Percentiles rank a stretch among this genome's conserved stretches.
Conservation (phyloP, 106 monocot genomes). For the Acorus calamus region DNA sequence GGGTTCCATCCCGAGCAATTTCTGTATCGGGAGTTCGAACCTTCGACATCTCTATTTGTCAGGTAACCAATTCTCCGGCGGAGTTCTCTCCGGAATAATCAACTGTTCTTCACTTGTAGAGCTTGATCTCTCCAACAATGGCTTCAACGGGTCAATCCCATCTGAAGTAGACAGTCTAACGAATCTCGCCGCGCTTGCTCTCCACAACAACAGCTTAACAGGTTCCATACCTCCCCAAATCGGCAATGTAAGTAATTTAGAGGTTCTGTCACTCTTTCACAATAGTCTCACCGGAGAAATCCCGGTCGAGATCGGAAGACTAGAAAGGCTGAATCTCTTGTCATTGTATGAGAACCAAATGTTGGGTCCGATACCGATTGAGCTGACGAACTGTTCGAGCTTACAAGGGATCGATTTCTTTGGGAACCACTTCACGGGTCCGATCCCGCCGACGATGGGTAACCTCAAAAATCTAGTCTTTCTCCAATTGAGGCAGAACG, state of each 20-base stretch:
- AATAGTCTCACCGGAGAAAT: constrained; percentile 50
- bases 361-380: constrained; percentile 60
- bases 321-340: constrained; percentile 39
- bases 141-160: constrained; percentile 50
- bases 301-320: constrained; percentile 61
- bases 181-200: constrained; percentile 42
- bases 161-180: constrained; percentile 27
- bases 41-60: constrained; percentile 49
- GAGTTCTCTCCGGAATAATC: constrained; percentile 21
- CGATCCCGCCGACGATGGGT: constrained; percentile 55
- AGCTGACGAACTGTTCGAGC: constrained; percentile 55
- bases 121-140: constrained; percentile 73
- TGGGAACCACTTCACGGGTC: constrained; percentile 71
- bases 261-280: constrained; percentile 66
- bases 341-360: constrained; percentile 82
- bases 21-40: constrained; percentile 39
- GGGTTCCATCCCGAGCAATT: constrained; percentile 39
- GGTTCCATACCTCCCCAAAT: constrained; percentile 51
- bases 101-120: constrained; percentile 54
- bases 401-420: constrained; percentile 79
- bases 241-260: constrained; percentile 59
- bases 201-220: constrained; percentile 73
- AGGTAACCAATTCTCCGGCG: constrained; percentile 44
- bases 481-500: constrained; percentile 83
- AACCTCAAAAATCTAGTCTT: constrained; percentile 52